Base-by-base conservation (phyloP, 108 stramenopile species). In the Poteriospumella lacustris region DNA sequence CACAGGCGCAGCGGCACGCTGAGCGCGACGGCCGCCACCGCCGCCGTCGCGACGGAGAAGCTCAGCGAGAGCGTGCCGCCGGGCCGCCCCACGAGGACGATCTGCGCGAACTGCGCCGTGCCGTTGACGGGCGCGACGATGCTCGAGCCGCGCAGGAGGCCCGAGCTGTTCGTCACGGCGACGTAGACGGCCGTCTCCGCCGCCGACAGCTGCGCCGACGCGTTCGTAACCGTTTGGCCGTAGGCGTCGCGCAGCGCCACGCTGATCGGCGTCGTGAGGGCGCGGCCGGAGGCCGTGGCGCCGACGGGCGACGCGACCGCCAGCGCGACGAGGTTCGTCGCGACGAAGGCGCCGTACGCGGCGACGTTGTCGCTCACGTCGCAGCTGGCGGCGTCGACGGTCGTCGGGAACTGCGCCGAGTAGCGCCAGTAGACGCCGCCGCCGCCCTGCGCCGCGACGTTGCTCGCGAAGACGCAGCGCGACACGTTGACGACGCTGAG, bases 401-500 rank as follows among this genome's bases (percentile, higher is more conserved):
- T 15, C 9, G 40, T 67, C n/a, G n/a, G n/a, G n/a, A n/a, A n/a
- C n/a, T n/a, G n/a, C n/a, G n/a, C n/a, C n/a, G n/a, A n/a, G n/a
- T n/a, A n/a, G n/a, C n/a, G n/a, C 64, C 64, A 67, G 31, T 31
- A 67, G 39, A 67, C 31, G 9, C 19, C 64, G 9, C 64, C 64
- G 9, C 64, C 64, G 9, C 64, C 64, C 9, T 67, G 19, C 19
- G 19, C 39, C 15, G 64, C 64, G 31, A 15, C 19, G 31, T 67
- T 67, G 40, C 19, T 67, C 12, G 19, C 19, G 19, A 67, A 67
- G 12, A 19, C 12, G 19, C 12, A 40, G 40, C 40, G 12, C 19
- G 9, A 9, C 15, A 67, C 31, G 19, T 52, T 52, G 19, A 52
- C 47, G 19, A 52, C 47, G 15, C 9, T 19, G 15, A 19, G 19